A percentile compares a stretch with the other conserved stretches of the same genome.
phyloP scores from a whole-genome alignment of 225 moss, liverwort and hornwort species.

The Climacium dendroides region DNA sequence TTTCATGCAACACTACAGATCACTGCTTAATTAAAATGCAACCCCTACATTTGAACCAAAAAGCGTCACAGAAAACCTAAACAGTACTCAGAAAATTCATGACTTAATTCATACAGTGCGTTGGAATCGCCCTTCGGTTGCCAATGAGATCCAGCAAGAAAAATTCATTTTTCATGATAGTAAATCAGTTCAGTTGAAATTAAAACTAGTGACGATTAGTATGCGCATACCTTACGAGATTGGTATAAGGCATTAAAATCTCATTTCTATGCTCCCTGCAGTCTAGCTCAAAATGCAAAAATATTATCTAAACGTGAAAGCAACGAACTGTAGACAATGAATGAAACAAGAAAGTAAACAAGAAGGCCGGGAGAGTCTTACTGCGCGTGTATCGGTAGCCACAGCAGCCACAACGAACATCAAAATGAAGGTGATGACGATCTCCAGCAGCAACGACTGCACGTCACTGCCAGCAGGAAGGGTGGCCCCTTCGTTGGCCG shows the following conservation, averaged over 20 bases:
- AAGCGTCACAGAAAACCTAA: not conserved
- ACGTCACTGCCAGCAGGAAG: slow-evolving; percentile 29
- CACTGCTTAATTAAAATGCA: not conserved
- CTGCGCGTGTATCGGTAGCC: slow-evolving; percentile 67
- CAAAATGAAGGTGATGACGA: slow-evolving; percentile 69
- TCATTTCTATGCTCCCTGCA: not conserved
- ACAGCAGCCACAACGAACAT: slow-evolving; percentile 87
- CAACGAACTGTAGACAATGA: not conserved
- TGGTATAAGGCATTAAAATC: not conserved
- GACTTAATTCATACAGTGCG: not conserved
- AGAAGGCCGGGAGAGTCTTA: not conserved
- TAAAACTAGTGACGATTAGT: not conserved
- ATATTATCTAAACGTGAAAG: not conserved
- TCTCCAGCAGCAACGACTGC: slow-evolving; percentile 59
- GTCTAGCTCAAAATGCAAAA: not conserved
- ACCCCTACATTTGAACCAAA: not conserved
- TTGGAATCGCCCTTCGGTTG: not conserved
- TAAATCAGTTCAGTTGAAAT: not conserved
- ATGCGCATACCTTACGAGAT: not conserved
- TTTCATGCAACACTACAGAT: not conserved
- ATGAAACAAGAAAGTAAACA: not conserved
- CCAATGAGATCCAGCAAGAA: not conserved
- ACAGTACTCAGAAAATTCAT: too few species aligned
- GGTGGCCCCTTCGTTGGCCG: slow-evolving; percentile 39
- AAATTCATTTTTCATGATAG: not conserved